Evolutionary conservation across 2,329 filamentous ascomycete species (phyloP), one percentile per base, ranked within the genome.

Genomic region (Talaromyces piceae): DNA sequence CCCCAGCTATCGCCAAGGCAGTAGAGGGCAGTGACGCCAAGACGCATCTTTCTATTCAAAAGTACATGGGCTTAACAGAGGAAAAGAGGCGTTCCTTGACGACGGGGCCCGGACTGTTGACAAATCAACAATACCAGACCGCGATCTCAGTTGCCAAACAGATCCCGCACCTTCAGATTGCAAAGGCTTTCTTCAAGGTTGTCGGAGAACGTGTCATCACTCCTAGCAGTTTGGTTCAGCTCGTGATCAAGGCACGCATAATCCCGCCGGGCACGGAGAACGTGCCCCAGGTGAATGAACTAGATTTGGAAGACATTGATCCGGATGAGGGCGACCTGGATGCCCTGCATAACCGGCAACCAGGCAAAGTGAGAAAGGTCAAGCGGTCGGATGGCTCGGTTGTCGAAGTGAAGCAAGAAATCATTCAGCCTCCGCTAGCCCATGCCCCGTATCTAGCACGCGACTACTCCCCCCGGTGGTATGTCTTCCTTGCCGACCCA

Each of bases 181-280:
- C 89, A 63, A 94, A 90, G 73, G 88, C 90, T 6, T 98, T 95
- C 73, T 98, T 98, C 82, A 98, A 98, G 77, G 94, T 98, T 43
- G 85, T 89, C 48, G 93, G 93, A 65, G 94, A 98, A 73, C 88
- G 87, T 58, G 87, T 86, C 67, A 88, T 98, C 63, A 95, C 91
- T 27, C 91, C 93, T 5, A 88, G 87, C 53, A 95, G 90, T 51
- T 80, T 98, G 31, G 91, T 97, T 20, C 91, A 91, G 56, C 84
- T 98, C 26, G 89, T 98, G 47, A 83, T 98, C 66, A 98, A 98
- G 76, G 90, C 87, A 27, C 89, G 93, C 51, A 87, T 97, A 64
- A 84, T 97, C 45, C 93, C 93, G 5, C 91, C 93, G 3, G 85
- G 82, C 57, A 79, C 80, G 22, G 25, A 26, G 33, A 77, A 86